A percentile compares a stretch with the other conserved stretches of the same genome.
These are phyloP conservation scores for Coleophoma crateriformis DNA, from an alignment of 2,329 filamentous ascomycete species.

Conservation along the genomic window DNA sequence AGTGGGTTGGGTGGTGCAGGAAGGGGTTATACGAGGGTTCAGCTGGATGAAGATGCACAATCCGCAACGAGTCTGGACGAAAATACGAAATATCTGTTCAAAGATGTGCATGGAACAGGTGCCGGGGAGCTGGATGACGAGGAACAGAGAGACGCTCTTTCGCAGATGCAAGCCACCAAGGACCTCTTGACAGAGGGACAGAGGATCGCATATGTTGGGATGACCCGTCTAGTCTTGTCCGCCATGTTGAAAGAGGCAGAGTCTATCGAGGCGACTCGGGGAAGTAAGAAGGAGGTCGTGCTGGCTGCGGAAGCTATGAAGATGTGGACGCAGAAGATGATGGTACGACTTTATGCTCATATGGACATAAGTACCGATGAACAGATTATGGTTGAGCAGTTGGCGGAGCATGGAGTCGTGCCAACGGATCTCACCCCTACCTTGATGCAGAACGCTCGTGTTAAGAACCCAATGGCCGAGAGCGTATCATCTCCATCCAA, in stretches of 20 bases:
- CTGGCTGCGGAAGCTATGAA: constrained; percentile 71
- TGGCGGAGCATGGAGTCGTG: constrained; percentile 85
- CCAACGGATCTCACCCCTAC: constrained; percentile 78
- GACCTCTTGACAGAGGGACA: constrained; percentile 92
- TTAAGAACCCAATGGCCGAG: constrained; percentile 84
- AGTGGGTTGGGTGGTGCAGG: constrained; percentile 79
- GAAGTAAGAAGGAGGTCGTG: constrained; percentile 65
- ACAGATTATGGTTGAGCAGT: constrained; percentile 98
- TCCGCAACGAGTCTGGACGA: constrained; percentile 96
- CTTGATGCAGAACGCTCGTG: constrained; percentile 85
- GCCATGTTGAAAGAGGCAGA: constrained; percentile 69
- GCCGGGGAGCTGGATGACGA: constrained; percentile 65
- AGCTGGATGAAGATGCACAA: constrained; percentile 89
- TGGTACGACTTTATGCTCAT: constrained; percentile 88
- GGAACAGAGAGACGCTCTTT: constrained; percentile 76
- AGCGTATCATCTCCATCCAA: constrained; percentile 20
- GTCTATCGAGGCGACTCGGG: constrained; percentile 50
- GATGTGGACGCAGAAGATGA: constrained; percentile 99
- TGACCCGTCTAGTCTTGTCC: constrained; percentile 76
- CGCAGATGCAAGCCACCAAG: constrained; percentile 94
- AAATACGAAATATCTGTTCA: constrained; percentile 93
- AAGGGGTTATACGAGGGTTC: constrained; percentile 92
- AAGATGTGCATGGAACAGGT: constrained; percentile 54
- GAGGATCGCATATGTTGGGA: constrained; percentile 89
- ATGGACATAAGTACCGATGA: constrained; percentile 93